Evolutionary conservation across 1,139 yeast genomes (phyloP).

Genomic region (Pichia sp.): DNA sequence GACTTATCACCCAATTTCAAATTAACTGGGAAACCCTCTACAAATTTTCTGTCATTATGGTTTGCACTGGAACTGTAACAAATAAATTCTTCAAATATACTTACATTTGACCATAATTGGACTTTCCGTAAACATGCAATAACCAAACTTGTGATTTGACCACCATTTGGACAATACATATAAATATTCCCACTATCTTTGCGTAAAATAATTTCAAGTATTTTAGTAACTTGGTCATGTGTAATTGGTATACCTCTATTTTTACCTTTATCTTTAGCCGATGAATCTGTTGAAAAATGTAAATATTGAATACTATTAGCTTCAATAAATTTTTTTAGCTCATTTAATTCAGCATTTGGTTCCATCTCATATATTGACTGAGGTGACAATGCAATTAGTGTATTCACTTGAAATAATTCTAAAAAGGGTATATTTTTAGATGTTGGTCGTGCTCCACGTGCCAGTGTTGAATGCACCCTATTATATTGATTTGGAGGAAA

Average conservation of each 20-base stretch:
- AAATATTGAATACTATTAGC: conserved; percentile 44
- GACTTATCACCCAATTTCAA: conserved; percentile 40
- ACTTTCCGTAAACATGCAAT: conserved; percentile 81
- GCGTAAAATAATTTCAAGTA: conserved; percentile 56
- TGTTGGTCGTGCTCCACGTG: conserved; percentile 84
- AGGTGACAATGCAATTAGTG: conserved; percentile 77
- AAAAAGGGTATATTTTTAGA: conserved; percentile 67
- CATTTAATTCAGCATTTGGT: conserved; percentile 22
- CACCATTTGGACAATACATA: conserved; percentile 84
- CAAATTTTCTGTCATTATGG: conserved; percentile 74
- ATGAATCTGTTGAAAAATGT: conserved; percentile 56
- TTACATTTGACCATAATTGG: conserved; percentile 84
- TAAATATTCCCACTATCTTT: conserved; percentile 62
- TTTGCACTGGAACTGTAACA: conserved; percentile 74
- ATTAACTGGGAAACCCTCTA: conserved; percentile 70
- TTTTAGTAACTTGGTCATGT: conserved; percentile 51
- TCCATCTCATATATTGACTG: conserved; percentile 55
- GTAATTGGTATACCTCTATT: conserved; percentile 76
- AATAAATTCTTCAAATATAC: conserved; percentile 80
- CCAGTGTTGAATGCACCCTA: conserved; percentile 60
- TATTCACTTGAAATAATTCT: conserved; percentile 56
- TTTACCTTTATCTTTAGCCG: conserved; percentile 58
- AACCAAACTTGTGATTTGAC: conserved; percentile 75
- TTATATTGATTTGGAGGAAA: conserved; percentile 82
- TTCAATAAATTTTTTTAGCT: conserved; percentile 45